Percentiles rank a stretch among this genome's conserved stretches.
These are phyloP conservation scores for Aureobasidium musti DNA, from an alignment of 2,329 filamentous ascomycete genomes.

Conservation along the genomic window DNA sequence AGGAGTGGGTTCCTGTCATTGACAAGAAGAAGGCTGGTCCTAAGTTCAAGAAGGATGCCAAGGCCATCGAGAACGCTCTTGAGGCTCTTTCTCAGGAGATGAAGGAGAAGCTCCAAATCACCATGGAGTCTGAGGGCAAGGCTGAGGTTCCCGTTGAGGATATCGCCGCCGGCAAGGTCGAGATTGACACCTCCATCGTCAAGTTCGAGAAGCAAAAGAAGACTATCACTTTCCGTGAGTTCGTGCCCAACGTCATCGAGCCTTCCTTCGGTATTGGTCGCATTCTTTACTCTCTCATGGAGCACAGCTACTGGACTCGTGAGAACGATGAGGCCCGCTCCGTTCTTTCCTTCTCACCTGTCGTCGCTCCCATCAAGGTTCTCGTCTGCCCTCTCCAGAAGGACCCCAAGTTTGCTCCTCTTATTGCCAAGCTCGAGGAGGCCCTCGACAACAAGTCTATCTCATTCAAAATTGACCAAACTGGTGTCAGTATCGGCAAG, in stretches of 20 bases:
- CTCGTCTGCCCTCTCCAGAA: constrained; percentile 85
- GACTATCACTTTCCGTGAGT: constrained; percentile 82
- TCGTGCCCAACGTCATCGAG: constrained; percentile 83
- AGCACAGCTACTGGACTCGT: constrained; percentile 94
- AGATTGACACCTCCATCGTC: constrained; percentile 77
- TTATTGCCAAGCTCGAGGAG: constrained; percentile 70
- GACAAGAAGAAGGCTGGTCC: constrained; percentile 97
- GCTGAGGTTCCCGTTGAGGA: constrained; percentile 73
- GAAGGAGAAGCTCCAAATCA: constrained; percentile 74
- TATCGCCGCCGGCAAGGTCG: constrained; percentile 69
- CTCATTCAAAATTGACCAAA: constrained; percentile 85
- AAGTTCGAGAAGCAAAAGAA: constrained; percentile 81
- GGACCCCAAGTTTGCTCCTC: constrained; percentile 77
- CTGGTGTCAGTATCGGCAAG: constrained; percentile 89
- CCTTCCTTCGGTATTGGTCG: constrained; percentile 96
- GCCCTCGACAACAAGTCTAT: constrained; percentile 75
- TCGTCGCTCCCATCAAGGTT: constrained; percentile 91
- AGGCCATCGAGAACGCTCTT: constrained; percentile 78
- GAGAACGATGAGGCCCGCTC: constrained; percentile 80
- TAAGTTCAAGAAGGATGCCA: constrained; percentile 91
- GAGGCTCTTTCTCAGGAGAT: constrained; percentile 75
- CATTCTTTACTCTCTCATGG: constrained; percentile 88
- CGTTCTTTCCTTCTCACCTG: constrained; percentile 73
- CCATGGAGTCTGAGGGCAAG: constrained; percentile 72
- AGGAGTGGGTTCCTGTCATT: constrained; percentile 85